Conservation (phyloP, 805 yeast species). For the Candida hungchunana region DNA sequence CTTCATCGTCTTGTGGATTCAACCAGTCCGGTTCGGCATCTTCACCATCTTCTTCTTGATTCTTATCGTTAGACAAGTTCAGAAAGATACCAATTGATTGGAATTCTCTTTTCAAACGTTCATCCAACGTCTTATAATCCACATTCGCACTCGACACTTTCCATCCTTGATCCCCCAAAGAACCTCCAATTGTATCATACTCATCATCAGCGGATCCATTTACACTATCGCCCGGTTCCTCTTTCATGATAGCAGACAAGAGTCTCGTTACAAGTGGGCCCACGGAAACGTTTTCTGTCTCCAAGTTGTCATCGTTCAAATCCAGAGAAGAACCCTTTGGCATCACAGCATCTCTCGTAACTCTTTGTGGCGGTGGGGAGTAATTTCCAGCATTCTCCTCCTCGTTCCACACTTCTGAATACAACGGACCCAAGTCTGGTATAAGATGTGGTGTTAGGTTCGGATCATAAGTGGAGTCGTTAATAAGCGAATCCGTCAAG, state of each 20-base stretch:
- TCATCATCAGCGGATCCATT: conserved; percentile 26
- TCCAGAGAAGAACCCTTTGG: conserved; percentile 61
- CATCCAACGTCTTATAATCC: conserved; percentile 81
- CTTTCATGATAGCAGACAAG: conserved; percentile 70
- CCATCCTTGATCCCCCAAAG: conserved; percentile 44
- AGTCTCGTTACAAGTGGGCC: conserved; percentile 89
- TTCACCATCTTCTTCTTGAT: conserved; percentile 21
- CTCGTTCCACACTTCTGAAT: conserved; percentile 81
- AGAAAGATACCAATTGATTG: conserved; percentile 86
- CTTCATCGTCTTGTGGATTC: conserved; percentile 87
- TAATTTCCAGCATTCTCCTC: conserved; percentile 59
- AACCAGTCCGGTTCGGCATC: conserved; percentile 55
- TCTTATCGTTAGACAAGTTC: conserved; percentile 37
- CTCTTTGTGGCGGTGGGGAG: conserved; percentile 44
- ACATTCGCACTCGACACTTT: conserved; percentile 41
- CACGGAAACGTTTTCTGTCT: conserved; percentile 72
- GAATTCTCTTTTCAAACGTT: conserved; percentile 80
- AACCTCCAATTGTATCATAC: conserved; percentile 24
- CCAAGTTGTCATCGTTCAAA: conserved; percentile 57
- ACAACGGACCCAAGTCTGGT: conserved; percentile 81
- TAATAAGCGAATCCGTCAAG: conserved; percentile 42
- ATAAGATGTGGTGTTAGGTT: conserved; percentile 68
- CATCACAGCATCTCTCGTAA: conserved; percentile 35
- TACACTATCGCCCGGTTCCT: conserved; percentile 22
- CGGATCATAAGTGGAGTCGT: conserved; percentile 53